Evolutionary conservation across 192 early-diverging fungal species (phyloP).

Genomic region (Coemansia sp.): DNA sequence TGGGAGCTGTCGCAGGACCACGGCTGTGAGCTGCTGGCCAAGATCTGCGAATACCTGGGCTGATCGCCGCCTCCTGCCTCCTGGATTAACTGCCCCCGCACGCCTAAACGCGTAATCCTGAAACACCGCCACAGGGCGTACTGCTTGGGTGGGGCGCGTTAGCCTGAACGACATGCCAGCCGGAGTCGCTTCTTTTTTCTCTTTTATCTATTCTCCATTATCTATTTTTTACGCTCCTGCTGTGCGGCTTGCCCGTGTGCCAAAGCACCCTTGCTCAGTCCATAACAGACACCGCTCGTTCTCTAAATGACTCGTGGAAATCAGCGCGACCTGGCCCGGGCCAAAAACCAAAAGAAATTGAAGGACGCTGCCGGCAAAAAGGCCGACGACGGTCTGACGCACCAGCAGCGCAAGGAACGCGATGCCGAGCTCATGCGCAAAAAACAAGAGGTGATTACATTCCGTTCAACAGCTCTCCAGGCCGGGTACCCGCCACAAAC

Average conservation of each 20-base stretch:
- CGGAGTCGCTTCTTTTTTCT: background rate
- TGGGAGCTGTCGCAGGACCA: conserved; percentile 67
- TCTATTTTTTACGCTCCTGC: too few relatives aligned
- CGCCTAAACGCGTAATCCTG: background rate
- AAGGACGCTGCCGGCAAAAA: conserved; percentile 34
- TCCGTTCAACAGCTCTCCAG: too few relatives aligned
- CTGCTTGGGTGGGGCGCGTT: too few relatives aligned
- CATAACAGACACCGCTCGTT: background rate
- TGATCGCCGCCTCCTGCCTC: background rate
- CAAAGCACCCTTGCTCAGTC: background rate
- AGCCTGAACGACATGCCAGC: too few relatives aligned
- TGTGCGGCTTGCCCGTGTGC: too few relatives aligned
- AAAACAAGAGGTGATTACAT: conserved; percentile 45
- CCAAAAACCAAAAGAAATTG: conserved; percentile 43
- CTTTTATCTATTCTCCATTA: background rate
- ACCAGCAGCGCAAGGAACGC: conserved; percentile 31
- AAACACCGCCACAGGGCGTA: background rate
- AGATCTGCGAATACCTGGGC: conserved; percentile 49
- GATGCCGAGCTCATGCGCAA: conserved; percentile 51
- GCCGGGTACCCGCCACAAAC: too few relatives aligned
- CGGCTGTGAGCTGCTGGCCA: conserved; percentile 36
- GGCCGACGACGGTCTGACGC: conserved; percentile 17
- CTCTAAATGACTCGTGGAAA: conserved; percentile 52
- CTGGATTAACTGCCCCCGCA: background rate
- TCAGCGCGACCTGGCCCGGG: conserved; percentile 53